These are phyloP conservation scores for Didymella sp. DNA, from an alignment of 2,329 filamentous ascomycete genomes.

Conservation along the genomic window DNA sequence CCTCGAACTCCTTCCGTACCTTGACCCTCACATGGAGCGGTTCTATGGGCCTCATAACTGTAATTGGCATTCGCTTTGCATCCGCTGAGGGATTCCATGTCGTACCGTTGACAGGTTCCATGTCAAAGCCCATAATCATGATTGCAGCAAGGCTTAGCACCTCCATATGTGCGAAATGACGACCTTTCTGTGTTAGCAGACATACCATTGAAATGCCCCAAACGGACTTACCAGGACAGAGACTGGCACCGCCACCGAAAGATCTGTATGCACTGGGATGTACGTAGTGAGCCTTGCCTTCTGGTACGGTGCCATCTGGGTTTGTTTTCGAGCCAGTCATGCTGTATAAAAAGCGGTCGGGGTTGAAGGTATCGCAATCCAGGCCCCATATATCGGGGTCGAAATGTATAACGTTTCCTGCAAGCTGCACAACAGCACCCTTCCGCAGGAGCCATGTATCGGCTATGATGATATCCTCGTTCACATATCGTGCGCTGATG, in stretches of 20 bases:
- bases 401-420: conserved; percentile 54
- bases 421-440: conserved; percentile 54
- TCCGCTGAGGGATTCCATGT: conserved; percentile 29
- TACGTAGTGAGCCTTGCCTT: conserved; percentile 23
- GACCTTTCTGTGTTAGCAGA: not conserved
- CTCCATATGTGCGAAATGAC: conserved; percentile 47
- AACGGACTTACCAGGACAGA: conserved; percentile 41
- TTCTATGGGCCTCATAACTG: conserved; percentile 28
- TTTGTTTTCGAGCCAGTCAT: conserved; percentile 26
- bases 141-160: conserved; percentile 40
- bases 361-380: conserved; percentile 53
- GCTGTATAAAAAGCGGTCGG: conserved; percentile 50
- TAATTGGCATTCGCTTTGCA: conserved; percentile 28
- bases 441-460: conserved; percentile 55
- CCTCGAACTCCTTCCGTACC: conserved; percentile 25
- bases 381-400: conserved; percentile 55
- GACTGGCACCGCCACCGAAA: conserved; percentile 44
- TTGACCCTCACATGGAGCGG: conserved; percentile 22
- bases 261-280: conserved; percentile 31
- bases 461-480: conserved; percentile 52
- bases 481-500: conserved; percentile 52
- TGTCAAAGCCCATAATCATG: conserved; percentile 42
- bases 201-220: not conserved
- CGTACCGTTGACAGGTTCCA: conserved; percentile 27
- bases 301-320: conserved; percentile 20